A percentile compares a stretch with the other conserved stretches of the same genome.
phyloP scores from a whole-genome alignment of 306 rosid species.

The Cucurbita maxima region DNA sequence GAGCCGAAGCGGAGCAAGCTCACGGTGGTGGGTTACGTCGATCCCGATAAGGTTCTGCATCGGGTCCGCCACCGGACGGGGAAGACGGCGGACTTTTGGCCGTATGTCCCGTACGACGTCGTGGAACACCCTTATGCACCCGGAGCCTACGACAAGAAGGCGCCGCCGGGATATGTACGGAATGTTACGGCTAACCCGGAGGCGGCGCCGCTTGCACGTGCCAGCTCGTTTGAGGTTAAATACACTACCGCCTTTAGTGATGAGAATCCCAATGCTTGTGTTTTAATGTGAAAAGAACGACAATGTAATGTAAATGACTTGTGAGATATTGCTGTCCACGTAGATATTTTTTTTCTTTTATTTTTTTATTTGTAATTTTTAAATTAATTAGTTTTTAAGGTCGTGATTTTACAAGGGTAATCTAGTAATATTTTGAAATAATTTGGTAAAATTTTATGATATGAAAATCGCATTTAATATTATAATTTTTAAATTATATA shows the following conservation, averaged over 20 bases:
- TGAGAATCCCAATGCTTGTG: conserved; percentile 35
- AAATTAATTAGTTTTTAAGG: too few species aligned
- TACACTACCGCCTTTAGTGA: conserved; percentile 39
- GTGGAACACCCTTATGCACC: conserved; percentile 37
- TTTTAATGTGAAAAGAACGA: conserved; percentile 8
- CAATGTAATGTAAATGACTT: too few species aligned
- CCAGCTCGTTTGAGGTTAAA: conserved; percentile 23
- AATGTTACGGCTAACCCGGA: conserved; percentile 19
- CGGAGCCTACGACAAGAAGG: conserved; percentile 30
- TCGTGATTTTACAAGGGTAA: too few species aligned
- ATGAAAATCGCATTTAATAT: too few species aligned
- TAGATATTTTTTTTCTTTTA: too few species aligned
- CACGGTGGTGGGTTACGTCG: conserved; percentile 30
- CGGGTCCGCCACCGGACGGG: conserved; percentile 34
- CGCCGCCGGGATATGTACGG: conserved; percentile 47
- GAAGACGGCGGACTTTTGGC: conserved; percentile 40
- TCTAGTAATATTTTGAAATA: too few species aligned
- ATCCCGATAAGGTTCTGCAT: conserved; percentile 19
- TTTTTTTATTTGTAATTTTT: too few species aligned
- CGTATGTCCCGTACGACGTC: conserved; percentile 31
- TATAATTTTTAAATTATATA: too few species aligned
- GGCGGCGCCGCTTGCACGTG: conserved; percentile 24
- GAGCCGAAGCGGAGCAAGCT: conserved; percentile 30
- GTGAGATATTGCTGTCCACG: too few species aligned
- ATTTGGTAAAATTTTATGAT: too few species aligned